Conservation (phyloP, 1,139 yeast species). For the Taphrina communis region DNA sequence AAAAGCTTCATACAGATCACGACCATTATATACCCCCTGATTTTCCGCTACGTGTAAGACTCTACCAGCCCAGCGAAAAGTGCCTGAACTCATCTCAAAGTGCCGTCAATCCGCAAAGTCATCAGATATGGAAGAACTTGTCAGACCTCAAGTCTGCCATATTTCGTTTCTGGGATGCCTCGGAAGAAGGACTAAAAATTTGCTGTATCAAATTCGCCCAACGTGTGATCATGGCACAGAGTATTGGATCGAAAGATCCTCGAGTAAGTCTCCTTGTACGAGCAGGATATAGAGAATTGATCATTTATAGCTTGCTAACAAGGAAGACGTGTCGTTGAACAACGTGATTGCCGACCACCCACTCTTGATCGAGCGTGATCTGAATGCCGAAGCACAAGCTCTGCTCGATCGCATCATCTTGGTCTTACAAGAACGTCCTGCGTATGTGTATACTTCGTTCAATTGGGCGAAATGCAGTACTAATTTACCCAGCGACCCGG, state of each 20-base stretch:
- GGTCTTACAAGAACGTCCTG: slow-evolving; percentile 60
- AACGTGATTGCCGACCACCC: slow-evolving; percentile 71
- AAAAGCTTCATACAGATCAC: slow-evolving; percentile 51
- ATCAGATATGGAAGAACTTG: slow-evolving; percentile 50
- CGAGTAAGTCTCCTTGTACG: slow-evolving; percentile 43
- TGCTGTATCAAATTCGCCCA: slow-evolving; percentile 76
- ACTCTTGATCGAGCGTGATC: slow-evolving; percentile 60
- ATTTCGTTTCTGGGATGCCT: slow-evolving; percentile 51
- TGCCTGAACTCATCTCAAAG: slow-evolving; percentile 43
- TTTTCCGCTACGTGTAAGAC: slow-evolving; percentile 50
- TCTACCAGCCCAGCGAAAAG: no score
- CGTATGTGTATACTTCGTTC: slow-evolving; percentile 5
- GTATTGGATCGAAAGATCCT: slow-evolving; percentile 57
- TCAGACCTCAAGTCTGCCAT: slow-evolving; percentile 50
- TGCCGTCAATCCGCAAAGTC: slow-evolving; percentile 46
- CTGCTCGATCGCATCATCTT: slow-evolving; percentile 69
- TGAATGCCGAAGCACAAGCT: slow-evolving; percentile 76
- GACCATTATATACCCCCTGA: slow-evolving; percentile 52
- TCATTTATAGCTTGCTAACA: slow-evolving; percentile 44
- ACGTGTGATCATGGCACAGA: slow-evolving; percentile 72
- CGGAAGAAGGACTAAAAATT: slow-evolving; percentile 58
- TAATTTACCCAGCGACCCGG: slow-evolving; percentile 44
- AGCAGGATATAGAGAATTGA: background rate
- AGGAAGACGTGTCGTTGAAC: slow-evolving; percentile 61
- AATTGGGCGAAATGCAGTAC: background rate